Conservation (phyloP, 768 basidiomycete species). For the Suillus ampliporus region DNA sequence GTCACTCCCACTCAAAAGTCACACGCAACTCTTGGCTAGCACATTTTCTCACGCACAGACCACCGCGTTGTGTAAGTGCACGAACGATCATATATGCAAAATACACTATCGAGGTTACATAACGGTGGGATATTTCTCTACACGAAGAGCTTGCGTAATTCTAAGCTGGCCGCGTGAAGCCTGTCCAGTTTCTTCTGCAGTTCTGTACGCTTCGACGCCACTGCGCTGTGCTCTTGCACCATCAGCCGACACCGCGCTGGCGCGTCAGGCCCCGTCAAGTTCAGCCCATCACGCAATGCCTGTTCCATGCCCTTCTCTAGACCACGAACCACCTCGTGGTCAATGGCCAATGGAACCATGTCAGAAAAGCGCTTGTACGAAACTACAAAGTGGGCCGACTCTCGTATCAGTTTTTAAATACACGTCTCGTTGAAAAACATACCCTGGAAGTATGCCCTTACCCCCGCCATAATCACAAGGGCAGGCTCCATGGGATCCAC, state of each 20-base stretch:
- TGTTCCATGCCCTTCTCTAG: slow-evolving; percentile 51
- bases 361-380: slow-evolving; percentile 53
- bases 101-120: not conserved
- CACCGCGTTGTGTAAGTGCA: slow-evolving; percentile 17
- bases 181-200: slow-evolving; percentile 57
- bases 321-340: slow-evolving; percentile 49
- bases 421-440: slow-evolving; percentile 6
- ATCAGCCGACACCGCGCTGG: slow-evolving; percentile 53
- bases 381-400: slow-evolving; percentile 42
- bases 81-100: no score
- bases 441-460: slow-evolving; percentile 81
- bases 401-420: not conserved
- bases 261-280: slow-evolving; percentile 54
- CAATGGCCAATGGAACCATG: slow-evolving; percentile 48
- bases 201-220: slow-evolving; percentile 53
- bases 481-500: slow-evolving; percentile 59
- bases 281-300: slow-evolving; percentile 53
- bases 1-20: slow-evolving; percentile 9
- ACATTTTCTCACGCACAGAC: slow-evolving; percentile 34
- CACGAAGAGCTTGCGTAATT: slow-evolving; percentile 34
- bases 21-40: slow-evolving; percentile 8
- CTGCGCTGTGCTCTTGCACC: slow-evolving; percentile 53
- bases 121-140: no score
- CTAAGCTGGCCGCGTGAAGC: slow-evolving; percentile 49
- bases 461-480: slow-evolving; percentile 70